phyloP scores from a whole-genome alignment of 768 basidiomycete genomes.

The Boletus sp. region DNA sequence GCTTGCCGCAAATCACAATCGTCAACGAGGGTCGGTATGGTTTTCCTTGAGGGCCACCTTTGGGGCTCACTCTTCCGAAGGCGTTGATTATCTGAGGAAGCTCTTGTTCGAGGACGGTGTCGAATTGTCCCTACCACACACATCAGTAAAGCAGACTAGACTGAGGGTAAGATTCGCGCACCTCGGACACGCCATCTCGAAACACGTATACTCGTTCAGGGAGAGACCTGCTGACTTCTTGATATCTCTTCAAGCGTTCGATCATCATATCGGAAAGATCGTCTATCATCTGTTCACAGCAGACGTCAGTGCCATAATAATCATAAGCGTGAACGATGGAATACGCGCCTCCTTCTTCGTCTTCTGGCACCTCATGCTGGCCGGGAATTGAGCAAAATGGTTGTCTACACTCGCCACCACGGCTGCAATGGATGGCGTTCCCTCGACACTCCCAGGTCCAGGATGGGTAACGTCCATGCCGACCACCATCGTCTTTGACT shows the following conservation, averaged over 20 bases:
- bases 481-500: constrained; percentile 75
- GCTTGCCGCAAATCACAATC: constrained; percentile 81
- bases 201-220: constrained; percentile 72
- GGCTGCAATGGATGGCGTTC: constrained; percentile 81
- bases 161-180: constrained; percentile 27
- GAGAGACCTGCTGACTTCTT: constrained; percentile 52
- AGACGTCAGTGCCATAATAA: neutral
- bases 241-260: constrained; percentile 62
- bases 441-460: constrained; percentile 59
- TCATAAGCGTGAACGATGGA: neutral
- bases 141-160: neutral
- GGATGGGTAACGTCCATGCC: constrained; percentile 87
- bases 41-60: constrained; percentile 38
- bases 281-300: constrained; percentile 59
- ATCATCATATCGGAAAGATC: constrained; percentile 65
- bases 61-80: constrained; percentile 47
- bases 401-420: constrained; percentile 76
- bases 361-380: constrained; percentile 66
- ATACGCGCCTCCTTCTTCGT: constrained; percentile 26
- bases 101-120: constrained; percentile 57
- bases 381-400: constrained; percentile 74
- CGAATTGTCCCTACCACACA: constrained; percentile 66
- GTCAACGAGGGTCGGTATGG: constrained; percentile 62
- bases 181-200: constrained; percentile 83
- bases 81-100: constrained; percentile 60